Conservation (phyloP, 371 early-diverging fungal species). For the Syncephalastrum racemosum region DNA sequence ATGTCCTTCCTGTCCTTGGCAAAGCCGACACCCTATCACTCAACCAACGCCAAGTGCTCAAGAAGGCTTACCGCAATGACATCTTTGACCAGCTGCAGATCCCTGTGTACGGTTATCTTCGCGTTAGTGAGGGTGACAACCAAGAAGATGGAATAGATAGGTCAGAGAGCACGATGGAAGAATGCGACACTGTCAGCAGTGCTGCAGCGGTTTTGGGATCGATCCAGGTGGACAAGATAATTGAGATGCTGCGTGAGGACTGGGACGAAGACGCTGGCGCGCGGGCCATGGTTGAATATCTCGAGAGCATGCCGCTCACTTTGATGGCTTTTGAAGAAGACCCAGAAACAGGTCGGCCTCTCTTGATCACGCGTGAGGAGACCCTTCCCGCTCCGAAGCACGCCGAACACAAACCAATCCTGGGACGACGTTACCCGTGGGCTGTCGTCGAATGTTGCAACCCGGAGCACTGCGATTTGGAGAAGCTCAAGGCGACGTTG, state of each 20-base stretch:
- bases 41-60: constrained; percentile 79
- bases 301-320: constrained; percentile 63
- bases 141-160: constrained; percentile 21
- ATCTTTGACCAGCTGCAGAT: constrained; percentile 55
- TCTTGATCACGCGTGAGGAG: constrained; percentile 34
- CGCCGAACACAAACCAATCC: not conserved
- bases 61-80: constrained; percentile 65
- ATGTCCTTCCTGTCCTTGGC: constrained; percentile 96
- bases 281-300: constrained; percentile 32
- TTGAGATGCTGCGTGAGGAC: constrained; percentile 27
- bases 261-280: constrained; percentile 34
- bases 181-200: constrained; percentile 13
- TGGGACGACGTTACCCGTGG: constrained; percentile 97
- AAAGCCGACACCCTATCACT: constrained; percentile 93
- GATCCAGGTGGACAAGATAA: constrained; percentile 3
- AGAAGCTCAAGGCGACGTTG: constrained; percentile 47
- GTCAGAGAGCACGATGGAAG: constrained; percentile 26
- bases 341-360: constrained; percentile 30
- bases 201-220: not conserved
- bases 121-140: constrained; percentile 35
- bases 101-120: constrained; percentile 70
- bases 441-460: constrained; percentile 87
- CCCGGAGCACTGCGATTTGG: constrained; percentile 84
- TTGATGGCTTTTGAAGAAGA: constrained; percentile 72
- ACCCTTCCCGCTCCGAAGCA: not conserved